Base-by-base conservation (phyloP, 768 basidiomycete genomes). In the Tephrocybe rancida region DNA sequence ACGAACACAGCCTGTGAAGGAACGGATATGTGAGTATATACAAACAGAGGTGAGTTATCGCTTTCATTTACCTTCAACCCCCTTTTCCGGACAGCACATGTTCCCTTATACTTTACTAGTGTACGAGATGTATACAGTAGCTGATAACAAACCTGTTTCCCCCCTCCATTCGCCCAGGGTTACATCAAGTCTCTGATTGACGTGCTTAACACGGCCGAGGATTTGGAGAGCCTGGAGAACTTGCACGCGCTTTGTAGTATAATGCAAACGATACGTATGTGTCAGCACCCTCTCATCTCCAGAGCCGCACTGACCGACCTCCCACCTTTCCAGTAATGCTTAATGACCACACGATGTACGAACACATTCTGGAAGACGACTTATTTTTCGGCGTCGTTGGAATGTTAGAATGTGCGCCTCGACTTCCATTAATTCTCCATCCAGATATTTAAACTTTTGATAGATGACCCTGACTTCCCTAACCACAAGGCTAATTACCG, bases 381-480 rank as follows among this genome's bases (percentile, higher is more conserved):
- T 73, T 94, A 48, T 98, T 97, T 72, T 83, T 90, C 59, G 94
- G 92, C 44, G 91, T 98, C 44, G 85, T 95, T 37, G 95, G 95
- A 42, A 96, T 98, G 80, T 85, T 99, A 57, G 97, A 99, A 80
- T 99, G 95, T 96, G 58, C 53, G 92, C 73, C 30, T 34, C n/a
- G 14, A 13, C 27, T 59, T 22, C 51, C 38, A 49, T 21, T 27
- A 50, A n/a, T 38, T 52, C 52, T n/a, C 37, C 39, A 44, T 47
- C 46, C 52, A 52, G 44, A 48, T 35, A 56, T 37, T 60, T 39
- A 47, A 45, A 34, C 35, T 37, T 13, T 49, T 22, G 54, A 34
- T 67, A 97, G 95, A 98, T 68, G 96, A 98, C 64, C 95, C 96
- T 58, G 96, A 98, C 60, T 98, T 96, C 67, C 96, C 96, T 19